Conservation (phyloP, 2,329 filamentous ascomycete species). For the Aspergillus ochraceoroseus region DNA sequence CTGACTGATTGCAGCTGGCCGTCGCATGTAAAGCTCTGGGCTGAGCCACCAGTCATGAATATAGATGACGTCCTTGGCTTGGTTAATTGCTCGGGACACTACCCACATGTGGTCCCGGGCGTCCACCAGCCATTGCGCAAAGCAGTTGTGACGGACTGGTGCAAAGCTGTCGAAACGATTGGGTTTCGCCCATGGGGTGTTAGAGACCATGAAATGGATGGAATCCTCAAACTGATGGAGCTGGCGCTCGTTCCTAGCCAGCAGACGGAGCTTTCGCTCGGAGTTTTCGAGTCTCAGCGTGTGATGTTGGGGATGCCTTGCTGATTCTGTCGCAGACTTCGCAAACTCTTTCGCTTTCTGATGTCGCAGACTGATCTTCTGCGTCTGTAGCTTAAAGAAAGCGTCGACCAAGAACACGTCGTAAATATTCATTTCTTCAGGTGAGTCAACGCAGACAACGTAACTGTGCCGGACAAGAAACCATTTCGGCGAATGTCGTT, state of each 20-base stretch:
- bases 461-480: slow-evolving; percentile 98
- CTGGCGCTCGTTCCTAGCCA: slow-evolving; percentile 85
- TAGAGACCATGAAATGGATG: slow-evolving; percentile 75
- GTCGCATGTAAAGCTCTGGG: slow-evolving; percentile 89
- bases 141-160: slow-evolving; percentile 77
- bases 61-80: slow-evolving; percentile 96
- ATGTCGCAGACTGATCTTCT: slow-evolving; percentile 52
- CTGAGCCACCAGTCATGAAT: slow-evolving; percentile 99
- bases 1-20: slow-evolving; percentile 91
- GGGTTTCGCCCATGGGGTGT: slow-evolving; percentile 73
- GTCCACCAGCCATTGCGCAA: slow-evolving; percentile 94
- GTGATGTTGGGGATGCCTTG: slow-evolving; percentile 67
- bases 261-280: slow-evolving; percentile 83
- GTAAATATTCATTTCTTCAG: slow-evolving; percentile 97
- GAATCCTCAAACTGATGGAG: slow-evolving; percentile 91
- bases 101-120: slow-evolving; percentile 99
- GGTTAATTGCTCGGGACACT: slow-evolving; percentile 90
- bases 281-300: slow-evolving; percentile 83
- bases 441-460: slow-evolving; percentile 95
- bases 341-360: slow-evolving; percentile 56
- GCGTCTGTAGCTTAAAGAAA: slow-evolving; percentile 75
- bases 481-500: slow-evolving; percentile 88
- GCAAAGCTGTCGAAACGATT: slow-evolving; percentile 94
- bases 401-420: slow-evolving; percentile 96
- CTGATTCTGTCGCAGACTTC: slow-evolving; percentile 59